Conservation (phyloP, 768 basidiomycete genomes). For the Pisolithus microcarpus region DNA sequence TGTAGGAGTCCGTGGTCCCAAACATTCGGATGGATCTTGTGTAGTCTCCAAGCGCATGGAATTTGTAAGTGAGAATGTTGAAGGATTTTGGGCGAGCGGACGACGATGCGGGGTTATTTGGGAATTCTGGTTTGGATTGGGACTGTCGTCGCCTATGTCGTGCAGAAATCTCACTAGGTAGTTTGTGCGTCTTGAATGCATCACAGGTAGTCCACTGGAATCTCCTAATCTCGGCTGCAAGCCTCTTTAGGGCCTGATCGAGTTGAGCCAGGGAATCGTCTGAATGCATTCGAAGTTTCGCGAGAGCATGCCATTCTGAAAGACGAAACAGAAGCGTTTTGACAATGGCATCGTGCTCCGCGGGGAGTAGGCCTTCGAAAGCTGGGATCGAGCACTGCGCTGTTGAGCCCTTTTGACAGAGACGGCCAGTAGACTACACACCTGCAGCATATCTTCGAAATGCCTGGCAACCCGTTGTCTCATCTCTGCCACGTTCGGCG, state of each 20-base stretch:
- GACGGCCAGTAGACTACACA: background rate
- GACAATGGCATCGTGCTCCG: too few species aligned
- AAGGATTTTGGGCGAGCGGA: slow-evolving; percentile 4
- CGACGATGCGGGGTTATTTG: background rate
- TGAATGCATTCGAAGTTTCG: too few species aligned
- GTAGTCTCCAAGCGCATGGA: slow-evolving; percentile 27
- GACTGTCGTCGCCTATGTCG: background rate
- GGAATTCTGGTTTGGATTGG: background rate
- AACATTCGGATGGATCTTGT: background rate
- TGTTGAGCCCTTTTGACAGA: background rate
- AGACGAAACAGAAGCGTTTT: too few species aligned
- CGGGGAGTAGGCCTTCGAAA: too few species aligned
- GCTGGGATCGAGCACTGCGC: too few species aligned
- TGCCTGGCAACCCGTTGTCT: slow-evolving; percentile 32
- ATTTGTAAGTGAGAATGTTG: slow-evolving; percentile 25
- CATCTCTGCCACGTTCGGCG: slow-evolving; percentile 28
- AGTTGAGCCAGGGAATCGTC: too few species aligned
- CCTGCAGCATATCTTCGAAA: slow-evolving; percentile 40
- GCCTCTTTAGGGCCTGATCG: too few species aligned
- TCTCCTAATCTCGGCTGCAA: too few species aligned
- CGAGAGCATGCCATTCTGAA: too few species aligned
- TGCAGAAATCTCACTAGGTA: background rate
- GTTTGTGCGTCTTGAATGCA: background rate
- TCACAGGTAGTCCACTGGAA: too few species aligned
- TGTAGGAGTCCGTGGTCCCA: slow-evolving; percentile 6